phyloP scores from a whole-genome alignment of 495 filamentous ascomycete species.

The Chaetomium fimeti region DNA sequence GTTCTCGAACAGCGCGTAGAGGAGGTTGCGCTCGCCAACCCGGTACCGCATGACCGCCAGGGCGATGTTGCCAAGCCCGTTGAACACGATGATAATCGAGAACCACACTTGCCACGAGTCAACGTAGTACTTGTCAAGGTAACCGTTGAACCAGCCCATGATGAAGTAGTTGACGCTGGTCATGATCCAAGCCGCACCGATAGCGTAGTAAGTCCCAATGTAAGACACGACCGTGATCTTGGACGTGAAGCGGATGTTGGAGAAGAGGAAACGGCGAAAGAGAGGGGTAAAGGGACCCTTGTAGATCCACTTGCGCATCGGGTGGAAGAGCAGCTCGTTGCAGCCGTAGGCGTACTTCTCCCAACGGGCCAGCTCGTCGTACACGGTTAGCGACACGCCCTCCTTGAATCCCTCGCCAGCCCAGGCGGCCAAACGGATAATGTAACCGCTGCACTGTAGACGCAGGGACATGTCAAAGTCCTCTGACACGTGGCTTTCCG shows the following conservation, averaged over 20 bases:
- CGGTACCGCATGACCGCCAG: slow-evolving; percentile 67
- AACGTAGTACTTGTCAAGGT: slow-evolving; percentile 73
- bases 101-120: slow-evolving; percentile 76
- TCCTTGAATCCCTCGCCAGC: slow-evolving; percentile 77
- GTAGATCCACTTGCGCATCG: slow-evolving; percentile 62
- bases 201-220: slow-evolving; percentile 85
- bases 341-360: slow-evolving; percentile 89
- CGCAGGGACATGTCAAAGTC: slow-evolving; percentile 86
- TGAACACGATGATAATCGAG: slow-evolving; percentile 70
- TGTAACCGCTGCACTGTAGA: slow-evolving; percentile 69
- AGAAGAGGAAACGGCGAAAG: slow-evolving; percentile 68
- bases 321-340: slow-evolving; percentile 78
- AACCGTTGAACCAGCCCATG: slow-evolving; percentile 71
- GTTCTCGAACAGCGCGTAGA: slow-evolving; percentile 61
- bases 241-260: slow-evolving; percentile 71
- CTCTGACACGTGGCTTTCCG: slow-evolving; percentile 76
- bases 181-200: slow-evolving; percentile 76
- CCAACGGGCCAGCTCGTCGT: slow-evolving; percentile 80
- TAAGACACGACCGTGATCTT: slow-evolving; percentile 81
- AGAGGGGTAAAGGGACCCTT: slow-evolving; percentile 71
- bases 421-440: slow-evolving; percentile 71
- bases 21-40: slow-evolving; percentile 56
- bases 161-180: slow-evolving; percentile 76
- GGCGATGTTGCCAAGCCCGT: slow-evolving; percentile 64
- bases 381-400: slow-evolving; percentile 79